Percentiles rank a stretch among this genome's conserved stretches.
These are phyloP conservation scores for Nidularia pulvinata DNA, from an alignment of 768 basidiomycete species.

Conservation along the genomic window DNA sequence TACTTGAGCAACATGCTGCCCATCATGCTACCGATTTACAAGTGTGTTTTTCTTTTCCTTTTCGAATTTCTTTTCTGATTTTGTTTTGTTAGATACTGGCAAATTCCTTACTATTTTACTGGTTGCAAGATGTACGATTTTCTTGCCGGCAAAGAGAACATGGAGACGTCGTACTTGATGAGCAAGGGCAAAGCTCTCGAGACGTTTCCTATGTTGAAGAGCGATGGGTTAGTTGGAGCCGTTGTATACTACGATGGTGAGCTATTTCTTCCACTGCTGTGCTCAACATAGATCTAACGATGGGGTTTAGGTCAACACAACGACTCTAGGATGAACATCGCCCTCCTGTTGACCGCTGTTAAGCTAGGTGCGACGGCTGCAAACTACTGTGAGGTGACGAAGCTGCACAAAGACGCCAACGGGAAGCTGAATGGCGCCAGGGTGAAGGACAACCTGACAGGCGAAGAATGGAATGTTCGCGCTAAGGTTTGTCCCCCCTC, in stretches of 20 bases:
- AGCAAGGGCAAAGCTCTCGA: slow-evolving; percentile 92
- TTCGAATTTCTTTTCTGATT: slow-evolving; percentile 4
- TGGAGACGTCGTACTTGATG: slow-evolving; percentile 96
- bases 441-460: slow-evolving; percentile 81
- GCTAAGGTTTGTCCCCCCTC: slow-evolving; percentile 55
- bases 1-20: slow-evolving; percentile 93
- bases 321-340: slow-evolving; percentile 98
- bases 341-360: slow-evolving; percentile 92
- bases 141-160: slow-evolving; percentile 94
- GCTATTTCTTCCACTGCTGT: slow-evolving; percentile 12
- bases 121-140: slow-evolving; percentile 98
- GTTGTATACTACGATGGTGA: slow-evolving; percentile 97
- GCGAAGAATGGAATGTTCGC: slow-evolving; percentile 78
- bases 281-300: slow-evolving; percentile 1
- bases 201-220: slow-evolving; percentile 96
- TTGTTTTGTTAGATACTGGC: slow-evolving; percentile 74
- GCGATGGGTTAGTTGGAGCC: slow-evolving; percentile 89
- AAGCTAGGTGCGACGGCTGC: slow-evolving; percentile 85
- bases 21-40: slow-evolving; percentile 98
- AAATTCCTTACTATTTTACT: slow-evolving; percentile 93
- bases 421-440: slow-evolving; percentile 74
- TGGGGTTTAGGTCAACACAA: slow-evolving; percentile 84
- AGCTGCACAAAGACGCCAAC: slow-evolving; percentile 64
- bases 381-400: slow-evolving; percentile 89
- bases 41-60: slow-evolving; percentile 39